Evolutionary conservation across 495 filamentous ascomycete species (phyloP).

Genomic region (Xeromyces bisporus): DNA sequence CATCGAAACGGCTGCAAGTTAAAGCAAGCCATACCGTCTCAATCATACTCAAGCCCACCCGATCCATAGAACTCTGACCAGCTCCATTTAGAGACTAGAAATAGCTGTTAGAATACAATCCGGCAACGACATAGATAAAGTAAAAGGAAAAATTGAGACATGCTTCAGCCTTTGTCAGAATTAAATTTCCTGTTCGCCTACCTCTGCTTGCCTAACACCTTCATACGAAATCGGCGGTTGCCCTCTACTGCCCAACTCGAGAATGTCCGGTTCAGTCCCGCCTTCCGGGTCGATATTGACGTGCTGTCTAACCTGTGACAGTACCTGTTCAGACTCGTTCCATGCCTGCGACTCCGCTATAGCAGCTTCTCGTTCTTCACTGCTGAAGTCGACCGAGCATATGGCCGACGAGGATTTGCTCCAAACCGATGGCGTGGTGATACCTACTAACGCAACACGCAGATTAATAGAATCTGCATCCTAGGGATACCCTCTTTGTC

Average conservation of each 20-base stretch:
- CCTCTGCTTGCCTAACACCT: slow-evolving; percentile 14
- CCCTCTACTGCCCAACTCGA: slow-evolving; percentile 11
- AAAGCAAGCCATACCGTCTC: slow-evolving; percentile 31
- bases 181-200: slow-evolving; percentile 59
- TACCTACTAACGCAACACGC: slow-evolving; percentile 18
- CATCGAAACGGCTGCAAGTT: neutral
- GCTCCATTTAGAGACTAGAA: slow-evolving; percentile 74
- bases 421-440: slow-evolving; percentile 16
- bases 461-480: slow-evolving; percentile 21
- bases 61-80: slow-evolving; percentile 90
- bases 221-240: slow-evolving; percentile 12
- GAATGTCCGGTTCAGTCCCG: slow-evolving; percentile 16
- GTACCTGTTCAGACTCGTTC: slow-evolving; percentile 19
- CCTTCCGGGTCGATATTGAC: slow-evolving; percentile 16
- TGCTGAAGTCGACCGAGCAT: slow-evolving; percentile 15
- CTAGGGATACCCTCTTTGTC: slow-evolving; percentile 19
- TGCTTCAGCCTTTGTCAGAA: slow-evolving; percentile 86
- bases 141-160: no score
- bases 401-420: slow-evolving; percentile 8
- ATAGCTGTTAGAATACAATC: slow-evolving; percentile 4
- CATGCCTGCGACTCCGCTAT: slow-evolving; percentile 18
- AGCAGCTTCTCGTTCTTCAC: slow-evolving; percentile 14
- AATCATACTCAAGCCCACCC: slow-evolving; percentile 84
- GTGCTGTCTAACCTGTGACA: slow-evolving; percentile 12
- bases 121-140: neutral